Evolutionary conservation across 2,329 filamentous ascomycete genomes (phyloP).

Genomic region (Orbilia brochopaga): DNA sequence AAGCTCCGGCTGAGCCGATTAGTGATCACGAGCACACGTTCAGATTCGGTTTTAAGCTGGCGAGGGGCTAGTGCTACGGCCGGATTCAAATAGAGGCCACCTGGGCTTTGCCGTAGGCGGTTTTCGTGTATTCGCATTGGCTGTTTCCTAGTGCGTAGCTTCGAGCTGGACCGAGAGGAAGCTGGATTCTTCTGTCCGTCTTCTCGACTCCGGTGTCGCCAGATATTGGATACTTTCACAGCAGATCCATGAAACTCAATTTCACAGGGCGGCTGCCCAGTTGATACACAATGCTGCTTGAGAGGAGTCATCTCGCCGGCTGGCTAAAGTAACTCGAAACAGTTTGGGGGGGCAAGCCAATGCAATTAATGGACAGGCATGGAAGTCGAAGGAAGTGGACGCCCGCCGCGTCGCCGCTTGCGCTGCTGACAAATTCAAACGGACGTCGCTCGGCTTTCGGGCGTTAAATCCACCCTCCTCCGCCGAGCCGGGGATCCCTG

Average conservation of each 20-base stretch:
- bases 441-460: conserved; percentile 47
- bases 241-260: too few species aligned
- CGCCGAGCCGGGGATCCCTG: conserved; percentile 47
- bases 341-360: conserved; percentile 35
- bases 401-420: conserved; percentile 20
- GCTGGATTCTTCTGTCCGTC: background rate
- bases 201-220: background rate
- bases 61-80: conserved; percentile 3
- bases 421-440: conserved; percentile 49
- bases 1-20: conserved; percentile 47
- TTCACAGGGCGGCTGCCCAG: too few species aligned
- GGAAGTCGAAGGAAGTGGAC: conserved; percentile 34
- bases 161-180: too few species aligned
- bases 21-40: conserved; percentile 44
- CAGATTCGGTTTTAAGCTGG: conserved; percentile 28
- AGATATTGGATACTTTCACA: too few species aligned
- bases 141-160: background rate
- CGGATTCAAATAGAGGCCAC: conserved; percentile 38
- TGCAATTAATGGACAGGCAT: conserved; percentile 29
- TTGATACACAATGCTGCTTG: too few species aligned
- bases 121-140: background rate
- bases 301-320: conserved; percentile 7
- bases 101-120: background rate
- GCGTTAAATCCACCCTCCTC: conserved; percentile 48
- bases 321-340: conserved; percentile 51